Evolutionary conservation across 1,284 basidiomycete genomes (phyloP), one percentile per base, ranked within the genome.

Genomic region (Sanguinoderma infundibulare): DNA sequence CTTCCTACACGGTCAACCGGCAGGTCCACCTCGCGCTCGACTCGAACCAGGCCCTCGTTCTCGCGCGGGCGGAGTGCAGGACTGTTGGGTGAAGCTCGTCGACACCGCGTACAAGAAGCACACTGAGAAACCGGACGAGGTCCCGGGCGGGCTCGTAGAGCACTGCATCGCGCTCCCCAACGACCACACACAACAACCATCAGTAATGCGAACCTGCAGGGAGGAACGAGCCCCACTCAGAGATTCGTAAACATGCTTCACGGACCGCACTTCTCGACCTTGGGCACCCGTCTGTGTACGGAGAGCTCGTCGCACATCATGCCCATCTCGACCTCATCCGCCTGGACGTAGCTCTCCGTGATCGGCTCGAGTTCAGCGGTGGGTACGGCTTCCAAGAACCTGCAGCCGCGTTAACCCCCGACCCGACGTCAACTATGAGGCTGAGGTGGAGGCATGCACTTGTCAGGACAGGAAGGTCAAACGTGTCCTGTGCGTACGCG

Each of bases 281-380:
- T 99, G 60, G 97, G 87, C 39, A 99, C 82, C 35, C 96, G 83
- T 32, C 97, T 97, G 70, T 96, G 97, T 28, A 95, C 87, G 7
- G 93, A 95, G 17, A 99, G 84, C 72, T 99, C 97, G 70, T 99
- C 94, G 75, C 99, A 99, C 1, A 96, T 98, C 96, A 99, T 98
- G 24, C 97, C 98, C 95, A 98, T 97, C 72, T 98, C 97, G 10
- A 89, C 94, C 83, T 99, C 98, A 73, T 99, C 98, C 0, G 95
- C 88, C 71, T 99, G 98, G 5, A 98, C 91, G 72, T 98, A 98
- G 8, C 86, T 90, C 68, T 95, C 91, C 0, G 94, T 96, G 64
- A 98, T 95, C 1, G 98, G 98, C 72, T 99, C 96, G 3, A 99
- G 83, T 73, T 99, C 98, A n/a, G 98, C 98, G 0, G 96, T 98